phyloP scores from a whole-genome alignment of 768 basidiomycete species.

The Lepiota venenata region DNA sequence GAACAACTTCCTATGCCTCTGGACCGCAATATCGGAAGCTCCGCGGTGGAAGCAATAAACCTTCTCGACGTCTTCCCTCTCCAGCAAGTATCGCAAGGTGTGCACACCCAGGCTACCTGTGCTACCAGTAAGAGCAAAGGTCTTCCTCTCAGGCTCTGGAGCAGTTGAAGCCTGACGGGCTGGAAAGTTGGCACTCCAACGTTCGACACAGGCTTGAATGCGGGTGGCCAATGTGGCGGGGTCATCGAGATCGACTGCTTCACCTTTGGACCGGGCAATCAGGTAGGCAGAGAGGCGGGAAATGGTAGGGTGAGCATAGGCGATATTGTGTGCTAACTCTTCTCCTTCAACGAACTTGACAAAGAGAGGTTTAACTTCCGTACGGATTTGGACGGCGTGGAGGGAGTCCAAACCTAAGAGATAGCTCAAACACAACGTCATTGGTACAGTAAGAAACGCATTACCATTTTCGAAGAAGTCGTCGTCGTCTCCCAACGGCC shows the following conservation, averaged over 20 bases:
- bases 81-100: slow-evolving; percentile 22
- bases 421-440: no score
- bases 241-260: not conserved
- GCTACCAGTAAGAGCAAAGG: slow-evolving; percentile 29
- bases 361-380: slow-evolving; percentile 5
- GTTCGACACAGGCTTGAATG: slow-evolving; percentile 2
- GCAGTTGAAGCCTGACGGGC: not conserved
- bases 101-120: slow-evolving; percentile 30
- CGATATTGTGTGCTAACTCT: slow-evolving; percentile 9
- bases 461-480: slow-evolving; percentile 12
- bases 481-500: slow-evolving; percentile 1
- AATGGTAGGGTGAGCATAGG: slow-evolving; percentile 5
- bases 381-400: slow-evolving; percentile 11
- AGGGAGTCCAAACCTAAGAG: slow-evolving; percentile 12
- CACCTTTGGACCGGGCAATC: not conserved
- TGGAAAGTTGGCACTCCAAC: slow-evolving; percentile 3
- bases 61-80: slow-evolving; percentile 13
- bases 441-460: not conserved
- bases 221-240: not conserved
- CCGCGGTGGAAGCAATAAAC: slow-evolving; percentile 25
- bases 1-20: slow-evolving; percentile 6
- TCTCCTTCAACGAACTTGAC: not conserved
- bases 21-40: not conserved
- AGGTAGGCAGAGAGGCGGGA: slow-evolving; percentile 6
- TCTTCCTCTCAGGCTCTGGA: slow-evolving; percentile 13